Evolutionary conservation across 164 flowering plant species (phyloP).

Genomic region (Nymphaea thermarum): DNA sequence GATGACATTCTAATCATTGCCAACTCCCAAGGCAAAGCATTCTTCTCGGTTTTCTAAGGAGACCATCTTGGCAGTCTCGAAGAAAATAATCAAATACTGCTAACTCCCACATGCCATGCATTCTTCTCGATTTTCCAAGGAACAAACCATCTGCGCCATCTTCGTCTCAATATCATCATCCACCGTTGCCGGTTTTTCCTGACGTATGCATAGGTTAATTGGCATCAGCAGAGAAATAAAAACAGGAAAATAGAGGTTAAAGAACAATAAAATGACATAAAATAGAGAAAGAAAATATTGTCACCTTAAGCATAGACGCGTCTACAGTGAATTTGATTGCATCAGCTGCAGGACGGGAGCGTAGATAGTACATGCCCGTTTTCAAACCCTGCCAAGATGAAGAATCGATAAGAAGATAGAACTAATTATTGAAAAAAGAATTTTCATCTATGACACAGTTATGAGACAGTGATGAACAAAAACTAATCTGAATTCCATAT

Average conservation of each 20-base stretch:
- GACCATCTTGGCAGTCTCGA: conserved; percentile 74
- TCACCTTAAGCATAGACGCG: conserved; percentile 50
- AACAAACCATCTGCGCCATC: conserved; percentile 86
- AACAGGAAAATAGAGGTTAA: background rate
- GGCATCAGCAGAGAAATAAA: background rate
- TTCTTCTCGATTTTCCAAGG: conserved; percentile 72
- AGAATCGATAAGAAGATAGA: background rate
- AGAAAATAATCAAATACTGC: background rate
- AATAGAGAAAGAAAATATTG: background rate
- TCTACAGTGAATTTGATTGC: conserved; percentile 98
- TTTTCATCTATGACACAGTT: too few species aligned
- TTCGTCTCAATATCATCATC: conserved; percentile 44
- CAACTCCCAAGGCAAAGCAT: conserved; percentile 87
- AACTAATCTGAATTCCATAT: too few species aligned
- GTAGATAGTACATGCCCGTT: conserved; percentile 93
- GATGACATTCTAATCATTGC: background rate
- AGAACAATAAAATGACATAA: too few species aligned
- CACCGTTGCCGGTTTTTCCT: conserved; percentile 25
- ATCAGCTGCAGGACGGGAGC: conserved; percentile 94
- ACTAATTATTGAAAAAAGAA: too few species aligned
- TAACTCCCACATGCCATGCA: conserved; percentile 96
- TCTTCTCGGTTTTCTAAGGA: conserved; percentile 79
- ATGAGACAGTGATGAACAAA: too few species aligned
- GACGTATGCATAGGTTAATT: conserved; percentile 1
- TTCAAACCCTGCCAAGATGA: conserved; percentile 19